phyloP scores from a whole-genome alignment of 2,329 filamentous ascomycete species.

The Calonectria pauciramosa region DNA sequence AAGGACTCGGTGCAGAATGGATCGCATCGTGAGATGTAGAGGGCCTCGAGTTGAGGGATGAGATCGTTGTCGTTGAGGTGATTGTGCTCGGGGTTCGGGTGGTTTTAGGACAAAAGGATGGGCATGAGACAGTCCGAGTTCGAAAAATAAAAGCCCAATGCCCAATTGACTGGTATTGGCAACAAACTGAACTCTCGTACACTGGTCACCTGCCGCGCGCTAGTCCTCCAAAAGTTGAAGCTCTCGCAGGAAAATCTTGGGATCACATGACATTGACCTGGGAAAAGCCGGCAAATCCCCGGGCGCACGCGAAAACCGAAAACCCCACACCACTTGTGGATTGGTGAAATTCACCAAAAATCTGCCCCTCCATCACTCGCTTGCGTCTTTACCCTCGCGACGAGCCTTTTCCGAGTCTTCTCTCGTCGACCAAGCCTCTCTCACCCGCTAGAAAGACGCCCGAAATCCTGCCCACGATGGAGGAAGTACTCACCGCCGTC shows the following conservation, averaged over 20 bases:
- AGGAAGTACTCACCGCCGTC: slow-evolving; percentile 65
- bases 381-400: slow-evolving; percentile 42
- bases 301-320: slow-evolving; percentile 49
- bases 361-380: slow-evolving; percentile 56
- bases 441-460: slow-evolving; percentile 18
- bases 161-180: slow-evolving; percentile 29
- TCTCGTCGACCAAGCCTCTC: slow-evolving; percentile 26
- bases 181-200: slow-evolving; percentile 19
- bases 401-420: slow-evolving; percentile 45
- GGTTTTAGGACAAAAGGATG: neutral
- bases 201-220: slow-evolving; percentile 34
- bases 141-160: neutral
- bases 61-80: neutral
- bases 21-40: slow-evolving; percentile 43
- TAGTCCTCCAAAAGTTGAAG: slow-evolving; percentile 36
- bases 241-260: slow-evolving; percentile 46
- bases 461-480: slow-evolving; percentile 50
- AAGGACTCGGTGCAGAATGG: slow-evolving; percentile 42
- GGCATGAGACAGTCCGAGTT: neutral
- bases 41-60: slow-evolving; percentile 9
- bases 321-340: slow-evolving; percentile 54
- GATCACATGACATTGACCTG: slow-evolving; percentile 54
- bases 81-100: neutral
- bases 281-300: slow-evolving; percentile 50
- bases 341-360: slow-evolving; percentile 59